Percentiles rank a stretch among this genome's conserved stretches.
These are phyloP conservation scores for Meripilus lineatus DNA, from an alignment of 1,284 basidiomycete species.

Conservation along the genomic window DNA sequence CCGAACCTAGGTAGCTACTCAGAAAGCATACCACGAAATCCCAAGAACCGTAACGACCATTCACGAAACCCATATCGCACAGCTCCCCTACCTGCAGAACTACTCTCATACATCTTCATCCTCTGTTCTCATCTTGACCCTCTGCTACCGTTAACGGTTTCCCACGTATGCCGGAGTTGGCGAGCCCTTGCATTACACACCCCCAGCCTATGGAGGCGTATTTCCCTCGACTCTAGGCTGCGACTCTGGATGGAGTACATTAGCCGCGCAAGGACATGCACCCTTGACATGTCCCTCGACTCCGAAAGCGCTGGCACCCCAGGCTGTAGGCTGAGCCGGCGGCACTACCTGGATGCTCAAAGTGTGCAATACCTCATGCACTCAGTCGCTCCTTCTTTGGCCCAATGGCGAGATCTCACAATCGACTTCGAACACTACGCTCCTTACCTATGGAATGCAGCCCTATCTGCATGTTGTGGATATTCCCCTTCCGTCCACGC, in stretches of 20 bases:
- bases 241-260: constrained; percentile 58
- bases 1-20: background rate
- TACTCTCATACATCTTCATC: constrained; percentile 56
- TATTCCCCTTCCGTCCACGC: constrained; percentile 33
- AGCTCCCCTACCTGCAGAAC: constrained; percentile 50
- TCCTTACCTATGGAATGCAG: constrained; percentile 61
- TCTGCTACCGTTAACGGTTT: constrained; percentile 52
- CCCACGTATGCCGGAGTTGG: constrained; percentile 63
- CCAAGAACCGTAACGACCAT: background rate
- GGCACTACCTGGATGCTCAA: constrained; percentile 37
- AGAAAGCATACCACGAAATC: constrained; percentile 2
- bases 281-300: constrained; percentile 50
- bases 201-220: constrained; percentile 54
- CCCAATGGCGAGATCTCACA: constrained; percentile 55
- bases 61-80: constrained; percentile 39
- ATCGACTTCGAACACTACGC: constrained; percentile 50
- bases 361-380: constrained; percentile 57
- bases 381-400: constrained; percentile 44
- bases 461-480: constrained; percentile 46
- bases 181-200: constrained; percentile 51
- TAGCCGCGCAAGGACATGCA: constrained; percentile 48
- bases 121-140: constrained; percentile 50
- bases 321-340: constrained; percentile 18
- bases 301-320: constrained; percentile 10
- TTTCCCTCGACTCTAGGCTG: constrained; percentile 42